Evolutionary conservation across 2,329 filamentous ascomycete species (phyloP), one percentile per base, ranked within the genome.

Genomic region (Aureobasidium sp.): DNA sequence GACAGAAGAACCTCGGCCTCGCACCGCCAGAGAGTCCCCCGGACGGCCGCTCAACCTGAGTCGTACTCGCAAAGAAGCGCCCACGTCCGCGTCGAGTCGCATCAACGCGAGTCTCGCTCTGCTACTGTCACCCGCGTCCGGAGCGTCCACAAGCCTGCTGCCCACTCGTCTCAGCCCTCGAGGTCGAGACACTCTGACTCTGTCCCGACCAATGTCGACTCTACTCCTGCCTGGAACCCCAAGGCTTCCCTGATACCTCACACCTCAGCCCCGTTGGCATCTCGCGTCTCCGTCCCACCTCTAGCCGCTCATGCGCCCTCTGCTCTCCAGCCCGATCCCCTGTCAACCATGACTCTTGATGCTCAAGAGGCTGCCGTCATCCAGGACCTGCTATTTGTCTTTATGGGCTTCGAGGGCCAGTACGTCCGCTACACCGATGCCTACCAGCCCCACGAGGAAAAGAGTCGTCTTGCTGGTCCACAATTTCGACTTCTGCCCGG

Each of bases 391-490:
- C 76, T 97, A 39, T 97, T 93, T 71, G 91, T 96, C 5, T 95
- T 97, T 69, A 97, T 99, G 92, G 94, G 94, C 27, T 96, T 91
- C 66, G 94, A 99, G 75, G 94, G 94, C n/a, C 91, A 96, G 73
- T 97, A 97, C 72, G 89, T 99, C 65, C 89, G 90, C 61, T 97
- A 91, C 72, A 84, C 83, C 63, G 88, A 90, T 67, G 83, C 84
- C 9, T 97, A 96, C 73, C 87, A 96, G 68, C 91, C 92, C 0
- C 78, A 82, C 3, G 86, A 90, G 57, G 94, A 99, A 76, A 90
- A 93, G 69, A 91, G 95, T 70, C 86, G 92, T 15, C 79, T 99
- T 55, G 83, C 87, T 6, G 94, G 94, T 0, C 94, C 94, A 1
- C 78, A 81, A 11, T 97, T 91, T 76, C 86, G 86, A 65, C 86